Evolutionary conservation across 371 early-diverging fungal species (phyloP).

Genomic region (Aphelidium insulamus): DNA sequence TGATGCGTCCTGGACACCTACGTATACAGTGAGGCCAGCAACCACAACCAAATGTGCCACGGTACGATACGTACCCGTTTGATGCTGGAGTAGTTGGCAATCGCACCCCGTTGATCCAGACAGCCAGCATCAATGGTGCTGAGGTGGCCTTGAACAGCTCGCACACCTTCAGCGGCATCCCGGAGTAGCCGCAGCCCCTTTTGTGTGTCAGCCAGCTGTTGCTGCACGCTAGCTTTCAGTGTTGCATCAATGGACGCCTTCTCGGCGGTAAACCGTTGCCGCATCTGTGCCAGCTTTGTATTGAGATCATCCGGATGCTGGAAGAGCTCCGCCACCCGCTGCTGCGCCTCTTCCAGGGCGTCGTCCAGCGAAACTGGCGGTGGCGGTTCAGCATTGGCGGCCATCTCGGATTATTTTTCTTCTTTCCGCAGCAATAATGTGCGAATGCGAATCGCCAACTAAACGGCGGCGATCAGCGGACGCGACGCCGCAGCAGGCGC

Average conservation of each 20-base stretch:
- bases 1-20: slow-evolving; percentile 73
- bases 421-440: too few species aligned
- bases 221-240: slow-evolving; percentile 73
- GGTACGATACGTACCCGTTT: slow-evolving; percentile 31
- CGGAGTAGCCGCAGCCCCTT: slow-evolving; percentile 58
- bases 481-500: too few species aligned
- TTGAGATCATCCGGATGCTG: slow-evolving; percentile 85
- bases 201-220: slow-evolving; percentile 74
- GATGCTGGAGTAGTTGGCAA: slow-evolving; percentile 64
- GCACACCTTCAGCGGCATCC: slow-evolving; percentile 36
- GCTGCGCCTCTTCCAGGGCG: not conserved
- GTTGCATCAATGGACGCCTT: slow-evolving; percentile 85
- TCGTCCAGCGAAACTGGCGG: too few species aligned
- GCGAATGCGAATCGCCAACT: too few species aligned
- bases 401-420: too few species aligned
- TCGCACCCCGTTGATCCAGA: slow-evolving; percentile 52
- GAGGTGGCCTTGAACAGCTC: slow-evolving; percentile 42
- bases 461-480: too few species aligned
- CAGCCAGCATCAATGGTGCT: slow-evolving; percentile 58
- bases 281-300: slow-evolving; percentile 48
- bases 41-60: not conserved
- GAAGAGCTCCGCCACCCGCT: slow-evolving; percentile 28
- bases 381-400: too few species aligned
- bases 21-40: too few species aligned
- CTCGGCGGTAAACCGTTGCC: slow-evolving; percentile 62